A percentile compares a stretch with the other conserved stretches of the same genome.
phyloP scores from a whole-genome alignment of 2,329 filamentous ascomycete genomes.

The Rhytidhysteron rufulum region DNA sequence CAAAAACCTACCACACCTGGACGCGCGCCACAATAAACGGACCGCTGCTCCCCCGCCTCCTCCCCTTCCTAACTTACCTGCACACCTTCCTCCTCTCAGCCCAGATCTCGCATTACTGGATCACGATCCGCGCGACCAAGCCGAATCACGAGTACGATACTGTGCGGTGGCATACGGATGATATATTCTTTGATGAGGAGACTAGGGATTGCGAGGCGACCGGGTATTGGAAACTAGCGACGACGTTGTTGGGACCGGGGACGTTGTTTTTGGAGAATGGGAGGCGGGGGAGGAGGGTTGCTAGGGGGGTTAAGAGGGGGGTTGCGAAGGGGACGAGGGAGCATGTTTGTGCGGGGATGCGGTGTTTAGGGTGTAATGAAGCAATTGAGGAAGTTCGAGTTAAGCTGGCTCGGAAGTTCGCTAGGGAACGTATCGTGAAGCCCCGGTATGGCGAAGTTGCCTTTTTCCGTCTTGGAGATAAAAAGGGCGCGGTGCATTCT shows the following conservation, averaged over 20 bases:
- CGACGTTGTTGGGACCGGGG: slow-evolving; percentile 45
- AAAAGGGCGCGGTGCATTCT: slow-evolving; percentile 43
- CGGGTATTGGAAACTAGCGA: slow-evolving; percentile 47
- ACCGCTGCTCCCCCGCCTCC: slow-evolving; percentile 32
- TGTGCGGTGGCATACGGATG: slow-evolving; percentile 50
- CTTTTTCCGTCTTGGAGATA: slow-evolving; percentile 42
- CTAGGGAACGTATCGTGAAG: neutral
- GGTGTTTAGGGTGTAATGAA: slow-evolving; percentile 43
- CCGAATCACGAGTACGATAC: slow-evolving; percentile 43
- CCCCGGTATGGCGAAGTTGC: slow-evolving; percentile 30
- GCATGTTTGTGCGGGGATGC: slow-evolving; percentile 42
- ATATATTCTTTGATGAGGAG: slow-evolving; percentile 40
- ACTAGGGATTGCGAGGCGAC: neutral
- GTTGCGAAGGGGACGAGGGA: slow-evolving; percentile 19
- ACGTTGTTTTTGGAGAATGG: slow-evolving; percentile 41
- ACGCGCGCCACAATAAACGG: slow-evolving; percentile 29
- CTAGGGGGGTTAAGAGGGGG: slow-evolving; percentile 23
- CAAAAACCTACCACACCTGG: slow-evolving; percentile 35
- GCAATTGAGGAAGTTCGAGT: slow-evolving; percentile 39
- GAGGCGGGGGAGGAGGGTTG: slow-evolving; percentile 27
- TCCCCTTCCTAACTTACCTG: slow-evolving; percentile 41
- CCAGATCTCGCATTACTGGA: slow-evolving; percentile 42
- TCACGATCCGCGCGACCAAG: slow-evolving; percentile 47
- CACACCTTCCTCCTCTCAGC: slow-evolving; percentile 35
- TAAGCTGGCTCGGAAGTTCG: slow-evolving; percentile 19